These are phyloP conservation scores for Cercospora nicotianae DNA, from an alignment of 2,329 filamentous ascomycete species.

Conservation along the genomic window DNA sequence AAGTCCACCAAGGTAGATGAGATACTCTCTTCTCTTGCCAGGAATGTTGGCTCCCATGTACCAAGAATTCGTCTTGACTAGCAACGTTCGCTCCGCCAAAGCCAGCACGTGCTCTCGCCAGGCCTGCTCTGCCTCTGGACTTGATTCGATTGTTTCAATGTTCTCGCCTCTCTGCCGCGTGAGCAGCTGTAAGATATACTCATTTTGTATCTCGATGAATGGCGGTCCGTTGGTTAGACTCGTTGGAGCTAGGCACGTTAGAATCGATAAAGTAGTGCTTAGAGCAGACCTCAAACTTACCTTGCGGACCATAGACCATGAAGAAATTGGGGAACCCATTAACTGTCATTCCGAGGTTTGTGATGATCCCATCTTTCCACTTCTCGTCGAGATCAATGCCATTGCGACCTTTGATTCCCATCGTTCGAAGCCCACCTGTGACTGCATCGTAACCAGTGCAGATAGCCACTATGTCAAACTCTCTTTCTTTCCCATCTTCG, in stretches of 20 bases:
- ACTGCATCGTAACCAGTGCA: constrained; percentile 48
- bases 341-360: constrained; percentile 42
- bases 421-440: constrained; percentile 39
- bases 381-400: constrained; percentile 45
- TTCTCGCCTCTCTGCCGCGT: constrained; percentile 42
- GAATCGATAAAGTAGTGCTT: too few relatives aligned
- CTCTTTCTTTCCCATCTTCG: constrained; percentile 39
- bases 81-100: constrained; percentile 28
- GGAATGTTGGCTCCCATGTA: constrained; percentile 47
- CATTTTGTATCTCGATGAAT: constrained; percentile 47
- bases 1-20: constrained; percentile 30
- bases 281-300: neutral
- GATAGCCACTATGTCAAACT: constrained; percentile 45
- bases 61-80: constrained; percentile 29
- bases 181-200: constrained; percentile 49
- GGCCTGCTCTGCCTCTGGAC: constrained; percentile 43
- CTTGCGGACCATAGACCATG: constrained; percentile 23
- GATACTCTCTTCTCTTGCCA: constrained; percentile 46
- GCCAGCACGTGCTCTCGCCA: constrained; percentile 37
- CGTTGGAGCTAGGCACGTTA: constrained; percentile 36
- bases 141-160: constrained; percentile 44
- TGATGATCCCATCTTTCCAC: constrained; percentile 46
- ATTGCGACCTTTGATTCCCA: constrained; percentile 38
- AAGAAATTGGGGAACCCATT: constrained; percentile 42
- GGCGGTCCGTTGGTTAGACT: constrained; percentile 50